These are phyloP conservation scores for Coleophoma cylindrospora DNA, from an alignment of 2,329 filamentous ascomycete genomes.

Conservation along the genomic window DNA sequence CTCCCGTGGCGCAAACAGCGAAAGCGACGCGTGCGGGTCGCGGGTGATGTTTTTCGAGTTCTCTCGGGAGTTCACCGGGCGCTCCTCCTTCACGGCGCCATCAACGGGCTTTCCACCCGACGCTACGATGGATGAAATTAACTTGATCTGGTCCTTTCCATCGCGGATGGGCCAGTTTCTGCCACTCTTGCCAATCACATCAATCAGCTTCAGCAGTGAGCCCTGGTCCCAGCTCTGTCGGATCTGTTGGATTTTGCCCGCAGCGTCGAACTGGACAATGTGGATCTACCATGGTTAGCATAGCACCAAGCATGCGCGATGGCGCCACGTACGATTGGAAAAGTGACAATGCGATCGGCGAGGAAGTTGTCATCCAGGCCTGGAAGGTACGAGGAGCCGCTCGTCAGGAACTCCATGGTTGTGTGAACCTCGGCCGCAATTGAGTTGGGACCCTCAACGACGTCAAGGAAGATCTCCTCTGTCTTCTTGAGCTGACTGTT, in stretches of 20 bases:
- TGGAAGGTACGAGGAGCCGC: slow-evolving; percentile 83
- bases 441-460: slow-evolving; percentile 65
- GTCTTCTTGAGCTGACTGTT: slow-evolving; percentile 77
- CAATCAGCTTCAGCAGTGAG: slow-evolving; percentile 84
- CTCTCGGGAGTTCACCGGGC: slow-evolving; percentile 37
- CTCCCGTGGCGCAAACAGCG: slow-evolving; percentile 69
- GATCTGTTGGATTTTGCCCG: slow-evolving; percentile 79
- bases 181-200: slow-evolving; percentile 84
- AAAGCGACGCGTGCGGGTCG: slow-evolving; percentile 66
- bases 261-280: slow-evolving; percentile 75
- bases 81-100: slow-evolving; percentile 26
- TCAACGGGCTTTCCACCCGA: slow-evolving; percentile 33
- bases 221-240: slow-evolving; percentile 95
- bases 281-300: slow-evolving; percentile 57
- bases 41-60: slow-evolving; percentile 50
- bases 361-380: slow-evolving; percentile 93
- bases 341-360: slow-evolving; percentile 70
- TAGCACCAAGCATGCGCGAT: not conserved
- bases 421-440: slow-evolving; percentile 78
- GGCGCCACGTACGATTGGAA: slow-evolving; percentile 66
- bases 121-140: slow-evolving; percentile 62
- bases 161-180: slow-evolving; percentile 95
- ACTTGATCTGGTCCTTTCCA: slow-evolving; percentile 73
- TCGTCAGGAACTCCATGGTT: slow-evolving; percentile 72
- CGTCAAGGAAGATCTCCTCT: slow-evolving; percentile 69